phyloP scores from a whole-genome alignment of 306 rosid genomes.

The Ammopiptanthus mongolicus region DNA sequence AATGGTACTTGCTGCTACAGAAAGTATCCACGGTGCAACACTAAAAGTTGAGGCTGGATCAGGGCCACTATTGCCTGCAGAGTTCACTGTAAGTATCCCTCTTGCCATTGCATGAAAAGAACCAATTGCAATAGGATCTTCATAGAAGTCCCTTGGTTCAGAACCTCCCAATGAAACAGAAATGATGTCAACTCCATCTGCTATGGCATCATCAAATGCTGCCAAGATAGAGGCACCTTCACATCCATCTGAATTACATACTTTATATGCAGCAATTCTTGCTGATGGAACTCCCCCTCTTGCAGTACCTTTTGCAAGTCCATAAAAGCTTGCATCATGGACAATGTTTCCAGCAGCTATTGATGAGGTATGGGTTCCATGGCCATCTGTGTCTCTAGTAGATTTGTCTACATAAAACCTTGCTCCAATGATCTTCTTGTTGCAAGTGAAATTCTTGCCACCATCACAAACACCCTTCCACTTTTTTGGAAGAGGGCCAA shows the following conservation, averaged over 20 bases:
- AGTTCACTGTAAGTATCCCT: constrained; percentile 35
- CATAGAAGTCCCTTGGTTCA: rapidly evolving
- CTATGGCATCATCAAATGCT: constrained; percentile 43
- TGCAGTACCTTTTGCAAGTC: too few relatives aligned
- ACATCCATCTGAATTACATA: not conserved
- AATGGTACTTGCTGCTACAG: constrained; percentile 43
- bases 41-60: too few relatives aligned
- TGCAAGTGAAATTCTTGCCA: constrained; percentile 29
- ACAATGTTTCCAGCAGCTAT: too few relatives aligned
- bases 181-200: constrained; percentile 43
- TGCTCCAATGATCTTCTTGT: constrained; percentile 17
- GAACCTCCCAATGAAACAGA: constrained; percentile 15
- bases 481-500: constrained; percentile 23
- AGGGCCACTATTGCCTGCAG: constrained; percentile 43
- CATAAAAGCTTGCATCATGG: too few relatives aligned
- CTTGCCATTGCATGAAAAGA: constrained; percentile 39
- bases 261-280: not conserved
- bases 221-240: constrained; percentile 3
- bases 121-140: constrained; percentile 34
- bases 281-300: too few relatives aligned
- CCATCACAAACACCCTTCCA: constrained; percentile 32
- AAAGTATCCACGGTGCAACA: constrained; percentile 43
- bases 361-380: not conserved
- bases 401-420: not conserved
- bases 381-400: not conserved